Evolutionary conservation across 1,284 basidiomycete genomes (phyloP).

Genomic region (Farysia itapuensis): DNA sequence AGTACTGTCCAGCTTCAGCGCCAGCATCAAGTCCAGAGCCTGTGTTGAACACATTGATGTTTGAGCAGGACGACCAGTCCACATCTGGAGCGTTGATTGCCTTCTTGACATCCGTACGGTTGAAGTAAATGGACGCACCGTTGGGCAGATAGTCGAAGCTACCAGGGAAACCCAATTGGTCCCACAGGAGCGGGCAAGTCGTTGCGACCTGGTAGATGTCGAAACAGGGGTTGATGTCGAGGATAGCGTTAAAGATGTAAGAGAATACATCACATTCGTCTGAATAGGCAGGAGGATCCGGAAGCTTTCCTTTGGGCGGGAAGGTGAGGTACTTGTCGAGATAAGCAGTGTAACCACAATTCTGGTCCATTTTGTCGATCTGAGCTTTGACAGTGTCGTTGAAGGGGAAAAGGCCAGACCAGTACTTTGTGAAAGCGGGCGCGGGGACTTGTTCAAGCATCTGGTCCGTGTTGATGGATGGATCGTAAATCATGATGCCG

Average conservation of each 20-base stretch:
- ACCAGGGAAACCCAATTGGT: slow-evolving; percentile 15
- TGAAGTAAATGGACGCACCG: slow-evolving; percentile 20
- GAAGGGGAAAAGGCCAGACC: slow-evolving; percentile 27
- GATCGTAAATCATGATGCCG: slow-evolving; percentile 55
- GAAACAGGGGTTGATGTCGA: slow-evolving; percentile 39
- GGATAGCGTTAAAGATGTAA: slow-evolving; percentile 10
- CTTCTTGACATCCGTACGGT: slow-evolving; percentile 45
- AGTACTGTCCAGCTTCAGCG: slow-evolving; percentile 6
- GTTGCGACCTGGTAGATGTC: slow-evolving; percentile 32
- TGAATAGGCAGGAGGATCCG: slow-evolving; percentile 10
- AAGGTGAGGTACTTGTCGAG: slow-evolving; percentile 46
- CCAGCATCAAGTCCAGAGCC: slow-evolving; percentile 12
- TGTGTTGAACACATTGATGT: slow-evolving; percentile 29
- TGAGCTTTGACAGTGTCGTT: slow-evolving; percentile 21
- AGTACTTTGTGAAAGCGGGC: slow-evolving; percentile 25
- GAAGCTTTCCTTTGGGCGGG: slow-evolving; percentile 48
- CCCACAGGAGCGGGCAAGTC: slow-evolving; percentile 25
- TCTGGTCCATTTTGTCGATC: slow-evolving; percentile 26
- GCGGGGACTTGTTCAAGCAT: slow-evolving; percentile 42
- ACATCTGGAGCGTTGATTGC: slow-evolving; percentile 42
- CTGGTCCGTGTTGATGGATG: slow-evolving; percentile 37
- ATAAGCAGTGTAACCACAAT: slow-evolving; percentile 41
- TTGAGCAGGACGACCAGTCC: slow-evolving; percentile 40
- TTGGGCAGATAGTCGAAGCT: slow-evolving; percentile 12
- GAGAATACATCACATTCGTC: slow-evolving; percentile 22